phyloP scores from a whole-genome alignment of 202 grass and related monocot species.

The Alloteropsis angusta region DNA sequence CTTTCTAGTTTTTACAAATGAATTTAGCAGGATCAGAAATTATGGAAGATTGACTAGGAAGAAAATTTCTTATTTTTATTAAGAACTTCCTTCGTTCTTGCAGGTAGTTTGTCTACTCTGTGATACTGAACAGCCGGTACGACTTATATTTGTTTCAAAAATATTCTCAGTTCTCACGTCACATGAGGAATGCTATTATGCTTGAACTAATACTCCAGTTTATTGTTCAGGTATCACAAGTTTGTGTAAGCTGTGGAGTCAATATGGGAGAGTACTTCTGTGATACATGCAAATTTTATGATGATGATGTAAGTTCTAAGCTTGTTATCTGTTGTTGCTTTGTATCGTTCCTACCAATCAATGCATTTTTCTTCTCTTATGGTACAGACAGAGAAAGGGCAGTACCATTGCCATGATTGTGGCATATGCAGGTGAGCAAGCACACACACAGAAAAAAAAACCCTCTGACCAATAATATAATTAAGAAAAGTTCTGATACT shows the following conservation, averaged over 20 bases:
- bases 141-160: not conserved
- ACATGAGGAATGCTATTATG: not conserved
- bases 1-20: conserved; percentile 7
- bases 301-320: conserved; percentile 63
- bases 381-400: conserved; percentile 58
- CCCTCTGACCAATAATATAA: not conserved
- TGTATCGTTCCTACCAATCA: conserved; percentile 12
- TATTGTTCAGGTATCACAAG: conserved; percentile 60
- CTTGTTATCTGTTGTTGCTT: conserved; percentile 13
- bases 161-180: not conserved
- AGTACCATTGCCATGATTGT: conserved; percentile 83
- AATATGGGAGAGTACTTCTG: conserved; percentile 98
- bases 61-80: too few species aligned
- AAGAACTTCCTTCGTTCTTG: conserved; percentile 21
- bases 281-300: conserved; percentile 88
- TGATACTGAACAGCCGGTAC: conserved; percentile 66
- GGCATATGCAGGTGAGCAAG: conserved; percentile 88
- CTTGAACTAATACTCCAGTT: conserved; percentile 9
- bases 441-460: conserved; percentile 5
- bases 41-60: not conserved
- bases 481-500: conserved; percentile 15
- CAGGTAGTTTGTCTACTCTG: conserved; percentile 92
- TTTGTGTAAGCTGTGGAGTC: conserved; percentile 79
- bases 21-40: conserved; percentile 17
- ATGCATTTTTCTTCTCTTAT: conserved; percentile 25